phyloP scores from a whole-genome alignment of 2,329 filamentous ascomycete genomes.

The Diplodia mutila region DNA sequence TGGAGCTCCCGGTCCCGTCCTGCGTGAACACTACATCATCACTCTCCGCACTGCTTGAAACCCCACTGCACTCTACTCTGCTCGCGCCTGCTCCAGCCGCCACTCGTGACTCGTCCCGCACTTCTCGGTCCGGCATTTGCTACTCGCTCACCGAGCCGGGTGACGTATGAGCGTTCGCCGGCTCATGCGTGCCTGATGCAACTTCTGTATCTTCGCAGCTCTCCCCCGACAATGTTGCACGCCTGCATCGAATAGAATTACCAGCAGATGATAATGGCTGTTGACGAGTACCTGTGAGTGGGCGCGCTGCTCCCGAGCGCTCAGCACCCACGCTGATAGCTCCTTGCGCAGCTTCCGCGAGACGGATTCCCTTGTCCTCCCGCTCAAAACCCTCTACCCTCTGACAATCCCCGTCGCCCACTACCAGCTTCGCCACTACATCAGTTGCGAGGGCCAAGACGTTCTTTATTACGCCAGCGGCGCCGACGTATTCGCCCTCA shows the following conservation, averaged over 20 bases:
- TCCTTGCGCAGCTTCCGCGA: slow-evolving; percentile 47
- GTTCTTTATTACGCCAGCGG: slow-evolving; percentile 84
- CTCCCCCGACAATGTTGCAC: slow-evolving; percentile 33
- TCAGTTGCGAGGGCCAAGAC: slow-evolving; percentile 77
- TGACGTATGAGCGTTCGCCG: slow-evolving; percentile 25
- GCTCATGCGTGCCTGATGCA: slow-evolving; percentile 22
- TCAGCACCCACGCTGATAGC: slow-evolving; percentile 29
- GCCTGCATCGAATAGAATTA: slow-evolving; percentile 32
- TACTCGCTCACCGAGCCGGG: slow-evolving; percentile 12
- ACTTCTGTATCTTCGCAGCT: slow-evolving; percentile 5
- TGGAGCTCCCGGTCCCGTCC: background rate
- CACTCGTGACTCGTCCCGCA: background rate
- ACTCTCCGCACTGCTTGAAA: background rate
- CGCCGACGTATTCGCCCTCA: slow-evolving; percentile 60
- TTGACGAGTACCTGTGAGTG: slow-evolving; percentile 44
- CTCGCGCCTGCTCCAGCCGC: background rate
- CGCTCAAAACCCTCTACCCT: slow-evolving; percentile 52
- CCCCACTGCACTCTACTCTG: background rate
- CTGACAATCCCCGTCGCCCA: slow-evolving; percentile 61
- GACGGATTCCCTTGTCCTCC: slow-evolving; percentile 50
- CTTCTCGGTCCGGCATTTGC: background rate
- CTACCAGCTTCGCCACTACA: slow-evolving; percentile 87
- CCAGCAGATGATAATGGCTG: slow-evolving; percentile 40
- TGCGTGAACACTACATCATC: slow-evolving; percentile 18
- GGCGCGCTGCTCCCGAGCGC: background rate